Conservation (phyloP, 768 basidiomycete species). For the Peribolospora baueri region DNA sequence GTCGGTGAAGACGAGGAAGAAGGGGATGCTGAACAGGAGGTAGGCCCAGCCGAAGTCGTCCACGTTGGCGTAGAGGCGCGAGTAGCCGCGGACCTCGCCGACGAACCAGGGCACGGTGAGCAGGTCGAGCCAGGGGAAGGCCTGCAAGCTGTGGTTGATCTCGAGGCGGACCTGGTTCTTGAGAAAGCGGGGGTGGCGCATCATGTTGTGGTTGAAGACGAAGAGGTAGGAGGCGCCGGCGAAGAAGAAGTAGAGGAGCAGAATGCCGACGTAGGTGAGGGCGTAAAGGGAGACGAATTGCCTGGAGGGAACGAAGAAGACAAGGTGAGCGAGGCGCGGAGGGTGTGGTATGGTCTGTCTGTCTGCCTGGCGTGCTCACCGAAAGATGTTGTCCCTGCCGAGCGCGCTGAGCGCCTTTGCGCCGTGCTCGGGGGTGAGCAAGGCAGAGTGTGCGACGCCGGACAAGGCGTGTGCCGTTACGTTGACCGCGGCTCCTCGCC, state of each 20-base stretch:
- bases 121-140: conserved; percentile 59
- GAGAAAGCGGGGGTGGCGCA: conserved; percentile 77
- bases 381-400: not conserved
- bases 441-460: conserved; percentile 15
- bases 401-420: not conserved
- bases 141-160: conserved; percentile 44
- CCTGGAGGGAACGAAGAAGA: conserved; percentile 22
- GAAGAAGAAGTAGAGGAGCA: conserved; percentile 65
- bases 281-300: conserved; percentile 46
- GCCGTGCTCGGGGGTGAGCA: conserved; percentile 6
- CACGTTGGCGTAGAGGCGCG: conserved; percentile 49
- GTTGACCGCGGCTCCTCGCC: not conserved
- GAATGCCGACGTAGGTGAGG: conserved; percentile 58
- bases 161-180: conserved; percentile 55
- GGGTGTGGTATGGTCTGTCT: conserved; percentile 18
- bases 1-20: conserved; percentile 67
- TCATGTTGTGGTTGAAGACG: conserved; percentile 90
- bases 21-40: conserved; percentile 9
- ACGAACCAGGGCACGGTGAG: conserved; percentile 86
- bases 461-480: conserved; percentile 15
- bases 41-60: conserved; percentile 48
- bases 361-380: conserved; percentile 1
- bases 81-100: conserved; percentile 67
- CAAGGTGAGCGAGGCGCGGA: conserved; percentile 19
- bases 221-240: conserved; percentile 57